Base-by-base conservation (phyloP, 2,329 filamentous ascomycete genomes). In the Colletotrichum trifolii region DNA sequence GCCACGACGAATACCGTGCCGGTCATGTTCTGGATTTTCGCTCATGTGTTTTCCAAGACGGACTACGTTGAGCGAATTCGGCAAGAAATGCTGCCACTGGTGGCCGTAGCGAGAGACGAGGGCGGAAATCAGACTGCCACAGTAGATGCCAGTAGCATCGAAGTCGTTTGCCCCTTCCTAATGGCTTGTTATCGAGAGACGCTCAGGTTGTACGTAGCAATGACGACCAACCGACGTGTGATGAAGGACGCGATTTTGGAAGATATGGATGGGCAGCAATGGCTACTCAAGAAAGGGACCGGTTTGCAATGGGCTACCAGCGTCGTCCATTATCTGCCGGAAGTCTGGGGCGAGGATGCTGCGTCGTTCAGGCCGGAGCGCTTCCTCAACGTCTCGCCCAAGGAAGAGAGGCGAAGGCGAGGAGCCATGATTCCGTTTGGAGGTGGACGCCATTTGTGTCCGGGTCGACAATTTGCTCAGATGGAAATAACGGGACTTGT, bases 181-280 rank as follows among this genome's bases (percentile, higher is more conserved):
- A 71, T 77, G 34, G 78, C 79, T 8, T 74, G 74, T 8, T 83
- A 78, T 67, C 78, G 78, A 48, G 83, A 85, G 68, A 75, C 73
- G 0, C 70, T 84, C 38, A 78, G 82, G 13, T 47, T 81, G 1
- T 74, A 73, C 43, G 74, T 78, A 9, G 75, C 77, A 7, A 71
- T 75, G 13, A 69, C 77, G 2, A 77, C 76, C 7, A 77, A 75
- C 15, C 76, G 82, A 17, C 69, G 74, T 5, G 78, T 83, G 3
- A 70, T 76, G 48, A 67, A 74, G 25, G 81, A 84, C 52, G 81
- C 78, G 1, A 69, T 59, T 7, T 55, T 76, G 13, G 60, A 70
- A 6, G 72, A 75, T 52, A 46, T 46, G 5, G 46, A 70, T 2
- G 71, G 69, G 5, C 62, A 62, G 2, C 56, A 69, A 36, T 74